Conservation (phyloP, 164 flowering plant species). For the Magnolia changhungtana region DNA sequence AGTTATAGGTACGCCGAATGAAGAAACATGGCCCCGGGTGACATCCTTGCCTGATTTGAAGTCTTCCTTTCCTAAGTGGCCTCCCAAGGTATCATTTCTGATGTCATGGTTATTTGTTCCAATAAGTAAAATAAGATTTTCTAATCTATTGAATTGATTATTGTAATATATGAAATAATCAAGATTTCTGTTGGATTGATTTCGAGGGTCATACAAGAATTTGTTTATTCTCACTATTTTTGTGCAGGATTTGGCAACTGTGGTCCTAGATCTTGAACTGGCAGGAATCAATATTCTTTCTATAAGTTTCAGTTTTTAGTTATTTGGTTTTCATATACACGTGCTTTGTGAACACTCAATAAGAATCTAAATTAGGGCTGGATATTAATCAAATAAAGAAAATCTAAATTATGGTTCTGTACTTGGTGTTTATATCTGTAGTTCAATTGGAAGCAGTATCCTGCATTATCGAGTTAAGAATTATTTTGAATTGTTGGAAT, state of each 20-base stretch:
- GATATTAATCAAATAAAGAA: no score
- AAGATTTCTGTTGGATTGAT: background rate
- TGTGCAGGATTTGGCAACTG: constrained; percentile 63
- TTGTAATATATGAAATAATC: background rate
- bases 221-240: constrained; percentile 4
- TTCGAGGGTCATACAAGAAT: background rate
- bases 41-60: constrained; percentile 86
- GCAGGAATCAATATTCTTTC: constrained; percentile 81
- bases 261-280: constrained; percentile 74
- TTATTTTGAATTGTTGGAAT: background rate
- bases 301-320: constrained; percentile 41
- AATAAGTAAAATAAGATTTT: background rate
- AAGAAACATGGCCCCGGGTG: constrained; percentile 94
- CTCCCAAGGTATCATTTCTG: constrained; percentile 49
- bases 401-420: no score
- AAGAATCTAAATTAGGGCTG: no score
- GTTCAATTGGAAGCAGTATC: no score
- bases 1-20: constrained; percentile 83
- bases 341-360: no score
- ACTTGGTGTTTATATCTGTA: no score
- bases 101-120: background rate
- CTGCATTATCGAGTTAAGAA: no score
- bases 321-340: background rate
- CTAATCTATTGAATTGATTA: constrained; percentile 1
- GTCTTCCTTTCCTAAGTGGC: constrained; percentile 90